Conservation (phyloP, 1,139 yeast species). For the Yamadazyma songkhlaensis region DNA sequence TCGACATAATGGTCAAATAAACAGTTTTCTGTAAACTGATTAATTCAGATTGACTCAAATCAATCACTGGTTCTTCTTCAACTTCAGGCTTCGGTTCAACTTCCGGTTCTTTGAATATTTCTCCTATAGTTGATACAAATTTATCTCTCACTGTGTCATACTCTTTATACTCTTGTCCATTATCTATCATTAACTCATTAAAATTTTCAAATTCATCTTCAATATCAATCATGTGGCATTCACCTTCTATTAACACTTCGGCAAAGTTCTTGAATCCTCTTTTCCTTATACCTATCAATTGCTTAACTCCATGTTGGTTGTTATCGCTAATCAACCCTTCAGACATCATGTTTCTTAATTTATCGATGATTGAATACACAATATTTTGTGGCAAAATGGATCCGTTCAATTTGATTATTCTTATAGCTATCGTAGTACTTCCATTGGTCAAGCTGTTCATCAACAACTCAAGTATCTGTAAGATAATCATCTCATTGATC, state of each 20-base stretch:
- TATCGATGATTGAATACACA: slow-evolving; percentile 53
- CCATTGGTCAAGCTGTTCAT: slow-evolving; percentile 53
- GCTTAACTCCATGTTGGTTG: slow-evolving; percentile 50
- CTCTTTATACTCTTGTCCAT: slow-evolving; percentile 47
- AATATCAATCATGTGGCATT: slow-evolving; percentile 57
- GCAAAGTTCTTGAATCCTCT: slow-evolving; percentile 45
- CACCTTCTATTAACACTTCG: slow-evolving; percentile 54
- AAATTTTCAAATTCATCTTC: slow-evolving; percentile 43
- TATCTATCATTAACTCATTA: slow-evolving; percentile 41
- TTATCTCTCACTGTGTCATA: slow-evolving; percentile 20
- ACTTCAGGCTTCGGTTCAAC: slow-evolving; percentile 12
- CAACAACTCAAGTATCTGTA: slow-evolving; percentile 63
- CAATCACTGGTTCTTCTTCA: slow-evolving; percentile 28
- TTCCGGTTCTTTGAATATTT: slow-evolving; percentile 13
- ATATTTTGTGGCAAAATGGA: slow-evolving; percentile 23
- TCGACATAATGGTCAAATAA: slow-evolving; percentile 84
- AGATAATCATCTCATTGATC: slow-evolving; percentile 56
- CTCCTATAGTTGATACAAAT: slow-evolving; percentile 18
- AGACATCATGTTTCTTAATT: slow-evolving; percentile 57
- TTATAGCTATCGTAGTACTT: slow-evolving; percentile 23
- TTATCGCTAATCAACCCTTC: slow-evolving; percentile 47
- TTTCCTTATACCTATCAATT: slow-evolving; percentile 50
- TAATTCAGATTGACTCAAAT: slow-evolving; percentile 67
- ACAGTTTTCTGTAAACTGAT: slow-evolving; percentile 69
- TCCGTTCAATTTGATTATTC: slow-evolving; percentile 25